Evolutionary conservation across 495 filamentous ascomycete species (phyloP).

Genomic region (Oleoguttula mirabilis): DNA sequence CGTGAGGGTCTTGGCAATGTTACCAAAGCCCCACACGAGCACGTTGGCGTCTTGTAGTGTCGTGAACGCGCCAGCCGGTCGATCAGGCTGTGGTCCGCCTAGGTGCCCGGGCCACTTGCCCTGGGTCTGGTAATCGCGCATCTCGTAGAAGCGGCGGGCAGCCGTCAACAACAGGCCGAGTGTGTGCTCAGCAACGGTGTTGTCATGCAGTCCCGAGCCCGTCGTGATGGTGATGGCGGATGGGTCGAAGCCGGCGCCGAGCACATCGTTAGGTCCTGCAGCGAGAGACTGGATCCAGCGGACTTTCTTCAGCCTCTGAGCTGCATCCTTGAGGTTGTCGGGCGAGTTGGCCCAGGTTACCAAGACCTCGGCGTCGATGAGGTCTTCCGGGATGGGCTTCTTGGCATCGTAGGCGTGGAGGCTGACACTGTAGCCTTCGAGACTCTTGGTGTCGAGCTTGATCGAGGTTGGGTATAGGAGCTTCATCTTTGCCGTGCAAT

Average conservation of each 20-base stretch:
- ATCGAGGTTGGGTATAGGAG: conserved; percentile 51
- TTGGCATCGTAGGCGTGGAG: conserved; percentile 46
- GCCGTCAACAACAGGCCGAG: conserved; percentile 41
- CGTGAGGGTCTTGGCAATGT: conserved; percentile 17
- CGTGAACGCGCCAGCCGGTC: conserved; percentile 31
- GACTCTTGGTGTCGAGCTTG: conserved; percentile 34
- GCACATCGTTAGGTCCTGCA: conserved; percentile 50
- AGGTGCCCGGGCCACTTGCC: conserved; percentile 45
- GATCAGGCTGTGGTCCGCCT: conserved; percentile 44
- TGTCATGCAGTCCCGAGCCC: conserved; percentile 49
- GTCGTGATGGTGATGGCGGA: conserved; percentile 36
- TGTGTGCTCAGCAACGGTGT: conserved; percentile 48
- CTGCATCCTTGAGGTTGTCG: conserved; percentile 42
- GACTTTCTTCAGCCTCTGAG: conserved; percentile 36
- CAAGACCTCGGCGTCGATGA: conserved; percentile 42
- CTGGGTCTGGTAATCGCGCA: conserved; percentile 45
- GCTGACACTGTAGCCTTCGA: conserved; percentile 41
- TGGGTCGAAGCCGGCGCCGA: conserved; percentile 43
- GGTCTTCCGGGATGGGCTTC: conserved; percentile 38
- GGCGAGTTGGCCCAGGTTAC: conserved; percentile 46
- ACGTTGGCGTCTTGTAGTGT: conserved; percentile 39
- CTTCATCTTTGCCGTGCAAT: conserved; percentile 45
- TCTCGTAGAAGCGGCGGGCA: conserved; percentile 42
- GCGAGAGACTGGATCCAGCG: conserved; percentile 51
- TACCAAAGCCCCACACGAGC: conserved; percentile 18